Base-by-base conservation (phyloP, 371 early-diverging fungal species). In the Actinomortierella ambigua region DNA sequence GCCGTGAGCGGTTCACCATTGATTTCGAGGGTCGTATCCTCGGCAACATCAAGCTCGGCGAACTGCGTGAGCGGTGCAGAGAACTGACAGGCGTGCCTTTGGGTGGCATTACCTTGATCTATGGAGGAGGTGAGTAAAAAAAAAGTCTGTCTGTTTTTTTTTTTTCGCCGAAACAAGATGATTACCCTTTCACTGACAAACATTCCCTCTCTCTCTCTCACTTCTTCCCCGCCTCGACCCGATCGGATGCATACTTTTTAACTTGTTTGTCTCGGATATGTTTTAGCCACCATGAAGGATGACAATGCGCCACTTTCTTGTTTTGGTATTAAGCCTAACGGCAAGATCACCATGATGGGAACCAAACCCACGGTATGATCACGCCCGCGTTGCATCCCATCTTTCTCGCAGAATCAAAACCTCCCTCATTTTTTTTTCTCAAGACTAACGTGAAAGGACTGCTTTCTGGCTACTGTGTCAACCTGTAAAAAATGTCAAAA, bases 231-330 rank as follows among this genome's bases (percentile, higher is more conserved):
- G n/a, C n/a, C n/a, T n/a, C n/a, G n/a, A n/a, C n/a, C n/a, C n/a
- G n/a, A n/a, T n/a, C n/a, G n/a, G n/a, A n/a, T n/a, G n/a, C n/a
- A n/a, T n/a, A n/a, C n/a, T n/a, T n/a, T n/a, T n/a, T n/a, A n/a
- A n/a, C n/a, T n/a, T 11, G 4, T 34, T 34, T 34, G 34, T 34
- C 34, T 57, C 23, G 34, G 13, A 9, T n/a, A 55, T 27, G 66
- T 53, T 18, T 62, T 40, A 6, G 86, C 88, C 14, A 69, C 80
- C 22, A 79, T 88, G 64, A 88, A 88, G 59, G 88, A 88, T 60
- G 85, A 88, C 40, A 85, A 82, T 20, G 85, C 86, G 2, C 82
- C 79, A 0, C 66, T 88, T 44, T 65, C 75, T 5, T 82, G 83
- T 18, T 79, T 79, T 53, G 87, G 86, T n/a, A 60, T 88, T 55